These are phyloP conservation scores for Tanacetum coccineum DNA, from an alignment of 129 eudicot species.

Conservation along the genomic window DNA sequence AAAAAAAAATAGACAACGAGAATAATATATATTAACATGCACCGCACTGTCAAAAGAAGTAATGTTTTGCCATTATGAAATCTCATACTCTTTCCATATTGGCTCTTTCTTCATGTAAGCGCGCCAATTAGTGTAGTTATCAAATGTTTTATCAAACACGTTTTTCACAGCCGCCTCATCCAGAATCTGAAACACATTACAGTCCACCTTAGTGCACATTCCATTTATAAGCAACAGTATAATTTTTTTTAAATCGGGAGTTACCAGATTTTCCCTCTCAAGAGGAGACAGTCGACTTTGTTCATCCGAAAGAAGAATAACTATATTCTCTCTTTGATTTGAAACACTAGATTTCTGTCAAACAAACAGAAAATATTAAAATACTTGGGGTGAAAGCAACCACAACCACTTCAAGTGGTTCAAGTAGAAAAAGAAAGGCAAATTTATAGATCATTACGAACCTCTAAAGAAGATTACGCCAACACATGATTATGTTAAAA, in stretches of 20 bases:
- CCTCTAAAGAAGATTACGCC: too few species aligned
- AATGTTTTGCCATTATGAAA: background rate
- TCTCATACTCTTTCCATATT: slow-evolving; percentile 84
- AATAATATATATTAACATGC: background rate
- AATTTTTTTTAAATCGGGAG: too few species aligned
- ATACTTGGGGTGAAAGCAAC: background rate
- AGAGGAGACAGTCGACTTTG: slow-evolving; percentile 78
- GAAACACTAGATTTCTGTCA: slow-evolving; percentile 89
- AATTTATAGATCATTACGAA: too few species aligned
- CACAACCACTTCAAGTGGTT: background rate
- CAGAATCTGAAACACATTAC: slow-evolving; percentile 57
- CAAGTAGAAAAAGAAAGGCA: too few species aligned
- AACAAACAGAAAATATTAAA: slow-evolving; percentile 15
- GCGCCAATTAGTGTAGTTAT: slow-evolving; percentile 91
- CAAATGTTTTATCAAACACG: slow-evolving; percentile 79
- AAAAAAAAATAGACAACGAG: background rate
- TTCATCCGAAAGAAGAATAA: slow-evolving; percentile 89
- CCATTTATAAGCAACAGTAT: too few species aligned
- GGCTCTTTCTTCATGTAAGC: slow-evolving; percentile 53
- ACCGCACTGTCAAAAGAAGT: background rate
- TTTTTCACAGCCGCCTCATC: slow-evolving; percentile 87
- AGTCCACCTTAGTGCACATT: background rate
- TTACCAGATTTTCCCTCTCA: slow-evolving; percentile 27
- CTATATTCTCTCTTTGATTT: slow-evolving; percentile 91
- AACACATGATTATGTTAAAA: too few species aligned